phyloP scores from a whole-genome alignment of 495 filamentous ascomycete species.

The Lepidopterella palustris region DNA sequence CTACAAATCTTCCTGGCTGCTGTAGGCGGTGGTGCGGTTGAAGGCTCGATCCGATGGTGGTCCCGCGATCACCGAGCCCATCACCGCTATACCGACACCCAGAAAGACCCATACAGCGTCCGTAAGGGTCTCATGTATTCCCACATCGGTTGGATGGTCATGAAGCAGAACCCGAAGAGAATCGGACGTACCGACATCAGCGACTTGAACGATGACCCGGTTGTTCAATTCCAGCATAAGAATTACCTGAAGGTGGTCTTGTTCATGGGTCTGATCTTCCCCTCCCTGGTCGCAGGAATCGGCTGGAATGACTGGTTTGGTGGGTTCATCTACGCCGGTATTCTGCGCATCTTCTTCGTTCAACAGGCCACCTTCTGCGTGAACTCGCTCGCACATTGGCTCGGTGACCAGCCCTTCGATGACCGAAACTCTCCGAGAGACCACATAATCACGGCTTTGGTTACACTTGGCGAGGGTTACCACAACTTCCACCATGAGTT shows the following conservation, averaged over 20 bases:
- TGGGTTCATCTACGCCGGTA: conserved; percentile 90
- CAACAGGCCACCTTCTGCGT: conserved; percentile 99
- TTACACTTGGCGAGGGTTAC: conserved; percentile 96
- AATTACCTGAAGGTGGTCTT: conserved; percentile 87
- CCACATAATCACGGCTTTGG: conserved; percentile 89
- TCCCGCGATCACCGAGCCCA: conserved; percentile 92
- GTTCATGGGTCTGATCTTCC: conserved; percentile 80
- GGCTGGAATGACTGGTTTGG: conserved; percentile 87
- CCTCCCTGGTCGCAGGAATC: conserved; percentile 75
- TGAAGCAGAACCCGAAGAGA: conserved; percentile 47
- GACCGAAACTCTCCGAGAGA: conserved; percentile 98
- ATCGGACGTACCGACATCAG: conserved; percentile 91
- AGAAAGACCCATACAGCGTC: conserved; percentile 98
- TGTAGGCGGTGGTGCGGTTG: conserved; percentile 88
- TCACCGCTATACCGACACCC: conserved; percentile 98
- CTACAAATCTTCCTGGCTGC: conserved; percentile 89
- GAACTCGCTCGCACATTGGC: conserved; percentile 98
- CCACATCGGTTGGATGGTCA: conserved; percentile 72
- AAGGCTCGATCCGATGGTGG: conserved; percentile 98
- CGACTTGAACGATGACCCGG: conserved; percentile 89
- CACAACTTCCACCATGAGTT: conserved; percentile 99
- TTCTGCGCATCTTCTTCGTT: conserved; percentile 95
- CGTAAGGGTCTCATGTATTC: conserved; percentile 97
- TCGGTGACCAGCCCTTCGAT: conserved; percentile 97
- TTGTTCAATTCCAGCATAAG: conserved; percentile 92